phyloP scores from a whole-genome alignment of 352 stramenopile genomes.

The Phytophthora pseudosyringae region DNA sequence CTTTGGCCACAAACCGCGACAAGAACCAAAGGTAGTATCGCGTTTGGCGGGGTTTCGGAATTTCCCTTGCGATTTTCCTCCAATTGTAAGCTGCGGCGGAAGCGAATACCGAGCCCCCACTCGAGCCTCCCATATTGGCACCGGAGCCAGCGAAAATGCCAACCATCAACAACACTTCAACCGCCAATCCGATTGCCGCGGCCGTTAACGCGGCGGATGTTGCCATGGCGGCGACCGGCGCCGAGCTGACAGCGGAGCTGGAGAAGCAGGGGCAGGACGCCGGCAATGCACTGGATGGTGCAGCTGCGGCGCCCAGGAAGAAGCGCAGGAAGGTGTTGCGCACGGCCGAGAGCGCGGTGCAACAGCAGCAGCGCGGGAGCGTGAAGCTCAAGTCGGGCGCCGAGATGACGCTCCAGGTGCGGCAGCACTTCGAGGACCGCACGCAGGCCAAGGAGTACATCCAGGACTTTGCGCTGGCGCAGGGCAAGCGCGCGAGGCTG shows the following conservation, averaged over 20 bases:
- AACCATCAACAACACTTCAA: neutral
- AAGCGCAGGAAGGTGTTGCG: conserved; percentile 31
- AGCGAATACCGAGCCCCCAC: conserved; percentile 7
- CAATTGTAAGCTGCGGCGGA: conserved; percentile 18
- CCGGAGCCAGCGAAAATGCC: conserved; percentile 13
- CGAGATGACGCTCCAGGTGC: conserved; percentile 41
- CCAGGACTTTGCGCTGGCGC: conserved; percentile 57
- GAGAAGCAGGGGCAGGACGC: neutral
- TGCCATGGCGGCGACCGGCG: neutral
- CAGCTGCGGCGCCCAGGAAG: conserved; percentile 17
- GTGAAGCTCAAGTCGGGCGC: conserved; percentile 41
- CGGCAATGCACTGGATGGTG: neutral
- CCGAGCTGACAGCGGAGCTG: neutral
- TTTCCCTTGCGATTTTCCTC: conserved; percentile 14
- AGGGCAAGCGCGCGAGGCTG: conserved; percentile 50
- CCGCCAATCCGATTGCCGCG: neutral
- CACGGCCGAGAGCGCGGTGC: neutral
- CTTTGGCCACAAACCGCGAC: conserved; percentile 5
- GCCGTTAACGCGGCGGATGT: neutral
- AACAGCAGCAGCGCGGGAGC: conserved; percentile 27
- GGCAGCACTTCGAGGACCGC: conserved; percentile 44
- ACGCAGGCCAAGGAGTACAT: conserved; percentile 49
- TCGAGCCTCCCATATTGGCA: conserved; percentile 32
- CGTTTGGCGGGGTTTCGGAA: conserved; percentile 2
- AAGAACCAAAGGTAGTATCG: conserved; percentile 15